Percentiles rank a stretch among this genome's conserved stretches.
phyloP scores from a whole-genome alignment of 345 rosid species.

The Xanthoceras sorbifolium region DNA sequence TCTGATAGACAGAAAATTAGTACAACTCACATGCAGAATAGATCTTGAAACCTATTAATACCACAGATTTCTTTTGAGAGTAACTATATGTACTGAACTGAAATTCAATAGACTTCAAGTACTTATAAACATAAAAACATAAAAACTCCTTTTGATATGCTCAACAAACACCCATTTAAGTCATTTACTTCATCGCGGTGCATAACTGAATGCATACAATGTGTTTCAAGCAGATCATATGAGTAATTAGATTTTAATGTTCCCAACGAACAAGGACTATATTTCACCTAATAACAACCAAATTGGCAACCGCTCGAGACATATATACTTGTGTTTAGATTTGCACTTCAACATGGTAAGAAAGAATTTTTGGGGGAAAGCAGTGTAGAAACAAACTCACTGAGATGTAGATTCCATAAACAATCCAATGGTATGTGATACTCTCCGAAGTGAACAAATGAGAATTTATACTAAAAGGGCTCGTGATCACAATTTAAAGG shows the following conservation, averaged over 20 bases:
- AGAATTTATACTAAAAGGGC: too few relatives aligned
- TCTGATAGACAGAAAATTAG: not conserved
- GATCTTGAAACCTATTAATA: not conserved
- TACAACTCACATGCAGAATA: not conserved
- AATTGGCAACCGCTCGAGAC: too few relatives aligned
- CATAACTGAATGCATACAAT: not conserved
- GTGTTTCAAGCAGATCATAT: not conserved
- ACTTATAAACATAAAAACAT: not conserved
- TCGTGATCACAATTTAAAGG: too few relatives aligned
- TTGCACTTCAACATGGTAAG: not conserved
- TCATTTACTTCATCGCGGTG: not conserved
- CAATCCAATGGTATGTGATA: too few relatives aligned
- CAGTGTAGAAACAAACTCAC: not conserved
- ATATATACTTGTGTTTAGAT: not conserved
- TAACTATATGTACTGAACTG: not conserved
- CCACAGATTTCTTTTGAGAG: conserved; percentile 5
- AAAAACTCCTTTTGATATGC: not conserved
- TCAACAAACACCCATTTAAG: not conserved
- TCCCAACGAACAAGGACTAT: not conserved
- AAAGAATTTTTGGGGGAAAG: not conserved
- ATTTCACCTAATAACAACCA: too few relatives aligned
- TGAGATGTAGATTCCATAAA: too few relatives aligned
- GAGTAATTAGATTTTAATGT: not conserved
- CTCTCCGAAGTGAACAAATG: too few relatives aligned
- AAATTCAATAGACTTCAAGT: not conserved